Conservation (phyloP, 768 basidiomycete species). For the Rickenella mellea region DNA sequence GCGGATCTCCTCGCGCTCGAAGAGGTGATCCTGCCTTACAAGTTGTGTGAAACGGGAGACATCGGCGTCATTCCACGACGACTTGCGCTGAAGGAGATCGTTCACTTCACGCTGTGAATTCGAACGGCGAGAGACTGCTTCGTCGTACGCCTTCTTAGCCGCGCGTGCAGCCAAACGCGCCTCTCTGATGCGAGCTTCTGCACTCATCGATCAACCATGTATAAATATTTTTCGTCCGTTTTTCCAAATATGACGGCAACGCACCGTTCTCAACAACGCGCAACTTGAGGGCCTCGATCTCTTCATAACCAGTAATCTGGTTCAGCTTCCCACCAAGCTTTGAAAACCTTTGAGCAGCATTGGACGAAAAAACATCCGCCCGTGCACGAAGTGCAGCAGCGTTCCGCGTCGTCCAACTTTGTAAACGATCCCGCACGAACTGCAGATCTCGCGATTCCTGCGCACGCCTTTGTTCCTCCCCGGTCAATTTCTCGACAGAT, state of each 20-base stretch:
- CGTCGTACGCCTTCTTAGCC: conserved; percentile 70
- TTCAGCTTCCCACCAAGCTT: conserved; percentile 75
- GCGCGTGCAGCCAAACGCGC: conserved; percentile 57
- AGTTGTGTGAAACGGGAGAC: conserved; percentile 82
- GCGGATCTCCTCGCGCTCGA: conserved; percentile 68
- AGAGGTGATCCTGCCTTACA: conserved; percentile 82
- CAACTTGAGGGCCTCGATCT: conserved; percentile 74
- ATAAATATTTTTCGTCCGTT: background rate
- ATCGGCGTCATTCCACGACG: conserved; percentile 84
- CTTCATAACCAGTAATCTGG: conserved; percentile 83
- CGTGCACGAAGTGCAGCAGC: conserved; percentile 35
- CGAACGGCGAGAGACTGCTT: conserved; percentile 71
- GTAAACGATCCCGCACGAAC: conserved; percentile 21
- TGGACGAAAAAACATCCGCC: conserved; percentile 48
- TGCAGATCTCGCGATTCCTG: no score
- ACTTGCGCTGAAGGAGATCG: conserved; percentile 89
- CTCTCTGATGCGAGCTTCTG: conserved; percentile 67
- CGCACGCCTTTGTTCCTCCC: no score
- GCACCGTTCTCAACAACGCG: conserved; percentile 76
- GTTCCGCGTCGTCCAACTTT: conserved; percentile 36
- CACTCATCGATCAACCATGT: background rate
- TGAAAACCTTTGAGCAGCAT: conserved; percentile 52
- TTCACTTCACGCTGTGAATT: conserved; percentile 93
- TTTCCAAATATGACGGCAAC: conserved; percentile 18
- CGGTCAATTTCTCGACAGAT: no score